Base-by-base conservation (phyloP, 371 early-diverging fungal genomes). In the Mucor irregularis region DNA sequence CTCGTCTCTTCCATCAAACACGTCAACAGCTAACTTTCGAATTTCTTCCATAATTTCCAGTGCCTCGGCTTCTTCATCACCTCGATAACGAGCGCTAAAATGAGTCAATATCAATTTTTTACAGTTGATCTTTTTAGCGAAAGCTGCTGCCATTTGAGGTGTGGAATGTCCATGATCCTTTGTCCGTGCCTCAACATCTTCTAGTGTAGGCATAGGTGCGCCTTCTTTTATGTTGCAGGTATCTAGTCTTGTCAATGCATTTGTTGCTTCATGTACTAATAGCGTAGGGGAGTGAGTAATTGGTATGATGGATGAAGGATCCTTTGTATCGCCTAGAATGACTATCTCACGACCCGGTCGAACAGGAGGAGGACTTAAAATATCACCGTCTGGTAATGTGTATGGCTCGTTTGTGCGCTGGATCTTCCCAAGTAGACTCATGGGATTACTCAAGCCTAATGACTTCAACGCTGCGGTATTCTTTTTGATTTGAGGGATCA, bases 221-320 rank as follows among this genome's bases (percentile, higher is more conserved):
- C 37, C 47, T 47, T 54, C 30, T 34, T 54, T 62, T 5, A 44
- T 28, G 24, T 31, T 49, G 3, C 30, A 25, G 2, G n/a, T 51
- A 48, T 69, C 74, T 14, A 81, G 42, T 21, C 64, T 56, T 1
- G 79, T 79, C 34, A 73, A 28, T 6, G 84, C 78, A 55, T 86
- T 86, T 2, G 86, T 86, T 0, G 86, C 82, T 54, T 86, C 86
- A 53, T 86, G 86, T 2, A 84, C 69, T 0, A 86, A 49, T 7
- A 86, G 25, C 14, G 66, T 64, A 5, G 49, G 51, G 2, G 26
- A 19, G n/a, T 62, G 8, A 3, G 54, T 49, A 0, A 67, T 44
- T 0, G 61, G 48, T 3, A 61, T 22, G 5, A 79, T 50, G 1
- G 62, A 14, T 0, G 74, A 64, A 1, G 84, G 64, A 56, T 83